These are phyloP conservation scores for Aschersonia sp. DNA, from an alignment of 2,329 filamentous ascomycete genomes.

Conservation along the genomic window DNA sequence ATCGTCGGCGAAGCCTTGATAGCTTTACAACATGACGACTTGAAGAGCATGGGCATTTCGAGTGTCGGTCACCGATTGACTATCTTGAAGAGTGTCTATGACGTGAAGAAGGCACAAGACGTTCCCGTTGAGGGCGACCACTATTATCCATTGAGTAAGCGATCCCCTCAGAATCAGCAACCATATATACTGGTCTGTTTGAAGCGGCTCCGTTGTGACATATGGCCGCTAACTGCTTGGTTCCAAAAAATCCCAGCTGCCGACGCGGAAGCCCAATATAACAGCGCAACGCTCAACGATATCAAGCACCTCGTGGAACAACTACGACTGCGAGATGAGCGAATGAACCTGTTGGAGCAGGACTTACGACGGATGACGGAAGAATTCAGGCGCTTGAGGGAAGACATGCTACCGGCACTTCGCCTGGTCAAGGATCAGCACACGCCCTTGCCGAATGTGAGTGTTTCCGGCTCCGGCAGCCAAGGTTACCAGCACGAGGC, in stretches of 20 bases:
- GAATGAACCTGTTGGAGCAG: slow-evolving; percentile 69
- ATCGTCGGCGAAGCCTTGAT: slow-evolving; percentile 87
- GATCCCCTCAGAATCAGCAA: not conserved
- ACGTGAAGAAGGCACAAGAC: slow-evolving; percentile 89
- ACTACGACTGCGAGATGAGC: slow-evolving; percentile 77
- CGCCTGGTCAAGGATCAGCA: slow-evolving; percentile 85
- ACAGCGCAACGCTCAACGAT: slow-evolving; percentile 82
- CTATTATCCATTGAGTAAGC: slow-evolving; percentile 76
- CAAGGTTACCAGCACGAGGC: slow-evolving; percentile 37
- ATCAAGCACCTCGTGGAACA: slow-evolving; percentile 84
- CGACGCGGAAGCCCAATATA: slow-evolving; percentile 74
- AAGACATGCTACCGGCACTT: slow-evolving; percentile 83
- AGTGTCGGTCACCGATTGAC: slow-evolving; percentile 92
- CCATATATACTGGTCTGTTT: not conserved
- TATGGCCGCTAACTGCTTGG: too few relatives aligned
- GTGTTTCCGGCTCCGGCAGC: slow-evolving; percentile 12
- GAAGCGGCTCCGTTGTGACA: too few relatives aligned
- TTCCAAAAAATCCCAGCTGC: slow-evolving; percentile 44
- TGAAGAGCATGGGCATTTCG: slow-evolving; percentile 86
- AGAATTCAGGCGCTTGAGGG: slow-evolving; percentile 75
- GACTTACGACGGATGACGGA: slow-evolving; percentile 75
- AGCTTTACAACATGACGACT: slow-evolving; percentile 77
- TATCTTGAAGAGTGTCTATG: slow-evolving; percentile 91
- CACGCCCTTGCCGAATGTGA: slow-evolving; percentile 58
- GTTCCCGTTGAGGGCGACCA: slow-evolving; percentile 84